A percentile compares a stretch with the other conserved stretches of the same genome.
phyloP scores from a whole-genome alignment of 495 filamentous ascomycete species.

The Tuber borchii region DNA sequence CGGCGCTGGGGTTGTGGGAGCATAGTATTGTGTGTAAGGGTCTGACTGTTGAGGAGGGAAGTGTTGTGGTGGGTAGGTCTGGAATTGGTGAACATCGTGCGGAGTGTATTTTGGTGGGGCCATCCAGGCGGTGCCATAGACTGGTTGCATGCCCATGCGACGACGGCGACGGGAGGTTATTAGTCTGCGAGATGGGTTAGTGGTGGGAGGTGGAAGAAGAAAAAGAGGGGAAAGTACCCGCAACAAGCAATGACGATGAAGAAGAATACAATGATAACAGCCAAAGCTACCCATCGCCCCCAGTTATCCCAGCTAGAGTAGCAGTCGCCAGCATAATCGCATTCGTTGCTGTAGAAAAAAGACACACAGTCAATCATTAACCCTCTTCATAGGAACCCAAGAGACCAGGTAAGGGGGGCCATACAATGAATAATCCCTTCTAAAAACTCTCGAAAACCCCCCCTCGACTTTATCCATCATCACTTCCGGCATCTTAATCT shows the following conservation, averaged over 20 bases:
- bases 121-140: slow-evolving; percentile 38
- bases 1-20: slow-evolving; percentile 21
- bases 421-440: background rate
- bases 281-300: slow-evolving; percentile 47
- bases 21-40: slow-evolving; percentile 24
- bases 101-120: slow-evolving; percentile 23
- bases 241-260: slow-evolving; percentile 27
- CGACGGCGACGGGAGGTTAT: slow-evolving; percentile 32
- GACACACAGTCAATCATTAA: slow-evolving; percentile 5
- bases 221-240: slow-evolving; percentile 12
- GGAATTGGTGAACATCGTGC: slow-evolving; percentile 12
- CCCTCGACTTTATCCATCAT: slow-evolving; percentile 16
- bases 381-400: background rate
- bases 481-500: slow-evolving; percentile 3
- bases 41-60: slow-evolving; percentile 14
- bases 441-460: slow-evolving; percentile 12
- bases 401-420: background rate
- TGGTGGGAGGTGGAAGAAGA: background rate
- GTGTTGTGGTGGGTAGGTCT: slow-evolving; percentile 8
- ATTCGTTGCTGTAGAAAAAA: background rate
- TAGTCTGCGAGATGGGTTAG: slow-evolving; percentile 5
- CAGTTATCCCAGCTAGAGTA: slow-evolving; percentile 35
- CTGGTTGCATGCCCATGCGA: slow-evolving; percentile 21
- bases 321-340: slow-evolving; percentile 18
- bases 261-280: slow-evolving; percentile 37